Percentiles rank a stretch among this genome's conserved stretches.
Evolutionary conservation across 441 rosid species (phyloP).

Genomic region (Lagerstroemia fauriei): DNA sequence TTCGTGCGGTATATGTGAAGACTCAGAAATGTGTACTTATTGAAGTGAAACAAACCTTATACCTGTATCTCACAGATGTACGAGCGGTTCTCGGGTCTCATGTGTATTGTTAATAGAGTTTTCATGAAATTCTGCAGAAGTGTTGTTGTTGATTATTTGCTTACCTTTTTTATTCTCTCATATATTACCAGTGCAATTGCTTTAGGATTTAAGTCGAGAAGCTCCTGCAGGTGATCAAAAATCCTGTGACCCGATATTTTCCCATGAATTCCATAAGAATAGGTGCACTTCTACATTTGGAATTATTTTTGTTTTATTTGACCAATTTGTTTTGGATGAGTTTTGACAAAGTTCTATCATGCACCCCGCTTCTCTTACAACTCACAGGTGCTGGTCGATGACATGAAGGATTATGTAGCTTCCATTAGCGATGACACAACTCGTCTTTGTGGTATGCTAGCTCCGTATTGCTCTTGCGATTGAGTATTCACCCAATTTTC

Average conservation of each 20-base stretch:
- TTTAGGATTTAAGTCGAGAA: conserved; percentile 59
- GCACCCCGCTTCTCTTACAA: conserved; percentile 70
- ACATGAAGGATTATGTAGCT: conserved; percentile 55
- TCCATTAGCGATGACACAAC: conserved; percentile 50
- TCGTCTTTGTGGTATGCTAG: conserved; percentile 77
- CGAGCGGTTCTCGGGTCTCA: conserved; percentile 73
- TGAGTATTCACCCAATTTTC: not conserved
- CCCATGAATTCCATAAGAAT: conserved; percentile 51
- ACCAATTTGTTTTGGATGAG: not conserved
- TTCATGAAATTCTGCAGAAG: not conserved
- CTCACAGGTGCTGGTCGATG: conserved; percentile 56
- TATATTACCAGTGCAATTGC: conserved; percentile 52
- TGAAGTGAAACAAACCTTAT: conserved; percentile 76
- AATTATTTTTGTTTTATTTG: not conserved
- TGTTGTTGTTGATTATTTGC: not conserved
- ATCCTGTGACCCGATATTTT: conserved; percentile 49
- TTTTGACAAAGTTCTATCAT: not conserved
- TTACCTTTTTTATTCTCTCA: not conserved
- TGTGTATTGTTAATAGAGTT: conserved; percentile 47
- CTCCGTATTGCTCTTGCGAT: conserved; percentile 1
- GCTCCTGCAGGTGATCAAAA: conserved; percentile 52
- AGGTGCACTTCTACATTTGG: conserved; percentile 41
- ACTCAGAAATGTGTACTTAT: conserved; percentile 80
- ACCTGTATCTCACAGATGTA: conserved; percentile 80
- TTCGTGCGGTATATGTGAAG: conserved; percentile 66